phyloP scores from a whole-genome alignment of 163 green algal genomes.

The Chlamydomonas reinhardtii region DNA sequence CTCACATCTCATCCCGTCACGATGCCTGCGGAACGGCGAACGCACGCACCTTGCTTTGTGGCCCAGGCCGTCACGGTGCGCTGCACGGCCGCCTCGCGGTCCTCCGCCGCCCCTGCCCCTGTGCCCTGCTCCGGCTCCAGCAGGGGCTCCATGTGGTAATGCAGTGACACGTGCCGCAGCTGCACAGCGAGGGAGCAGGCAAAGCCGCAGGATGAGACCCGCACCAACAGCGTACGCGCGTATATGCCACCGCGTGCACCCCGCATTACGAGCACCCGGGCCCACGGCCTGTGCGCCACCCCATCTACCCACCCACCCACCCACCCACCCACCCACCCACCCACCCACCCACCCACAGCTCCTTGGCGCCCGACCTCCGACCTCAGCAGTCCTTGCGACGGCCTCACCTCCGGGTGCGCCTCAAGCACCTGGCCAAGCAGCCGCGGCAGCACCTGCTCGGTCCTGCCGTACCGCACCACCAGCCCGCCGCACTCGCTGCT shows the following conservation, averaged over 20 bases:
- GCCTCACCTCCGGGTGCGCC: not conserved
- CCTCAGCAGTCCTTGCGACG: too few species aligned
- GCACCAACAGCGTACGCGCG: too few species aligned
- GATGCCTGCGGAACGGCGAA: too few species aligned
- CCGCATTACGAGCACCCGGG: too few species aligned
- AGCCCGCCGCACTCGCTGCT: not conserved
- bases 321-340: too few species aligned
- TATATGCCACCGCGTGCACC: too few species aligned
- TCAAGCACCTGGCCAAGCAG: not conserved
- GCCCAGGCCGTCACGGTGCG: not conserved
- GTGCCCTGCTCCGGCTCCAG: not conserved
- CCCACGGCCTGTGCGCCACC: too few species aligned
- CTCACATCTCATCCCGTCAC: too few species aligned
- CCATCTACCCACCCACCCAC: too few species aligned
- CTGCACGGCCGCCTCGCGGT: not conserved
- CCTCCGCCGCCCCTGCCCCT: too few species aligned
- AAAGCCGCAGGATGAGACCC: not conserved
- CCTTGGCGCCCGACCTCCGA: too few species aligned
- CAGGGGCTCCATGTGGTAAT: conserved; percentile 21
- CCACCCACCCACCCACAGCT: too few species aligned
- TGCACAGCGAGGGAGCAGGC: not conserved
- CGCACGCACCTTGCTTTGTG: not conserved
- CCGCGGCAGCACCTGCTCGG: not conserved
- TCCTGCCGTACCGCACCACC: conserved; percentile 1
- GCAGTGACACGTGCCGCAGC: conserved; percentile 29